Base-by-base conservation (phyloP, 345 rosid genomes). In the Microthlaspi erraticum region DNA sequence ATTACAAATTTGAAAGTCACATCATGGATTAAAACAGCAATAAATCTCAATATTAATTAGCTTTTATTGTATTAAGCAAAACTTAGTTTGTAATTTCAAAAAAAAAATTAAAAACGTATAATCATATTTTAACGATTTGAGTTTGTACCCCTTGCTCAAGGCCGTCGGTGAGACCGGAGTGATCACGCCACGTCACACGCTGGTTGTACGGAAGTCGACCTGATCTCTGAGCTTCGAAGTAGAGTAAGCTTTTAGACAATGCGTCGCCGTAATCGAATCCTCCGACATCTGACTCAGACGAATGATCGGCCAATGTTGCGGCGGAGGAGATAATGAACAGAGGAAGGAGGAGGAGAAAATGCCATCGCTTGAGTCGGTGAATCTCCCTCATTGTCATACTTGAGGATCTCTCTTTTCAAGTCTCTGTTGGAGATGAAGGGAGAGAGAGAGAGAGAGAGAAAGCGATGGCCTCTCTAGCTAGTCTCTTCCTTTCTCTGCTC, bases 131-230 rank as follows among this genome's bases (percentile, higher is more conserved):
- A 49, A 59, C n/a, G 8, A 50, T 7, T 31, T 7, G 46, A 51
- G 53, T 10, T n/a, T 7, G 66, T 32, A 91, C 98, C 71, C 97
- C 98, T 87, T 91, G 98, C 53, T 93, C 88, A 6, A 93, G 85
- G 69, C 98, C 96, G 70, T 91, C 98, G 81, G 87, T 83, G 79
- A 93, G 92, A 71, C 89, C 97, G 11, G 98, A 93, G 76, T 88
- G 91, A 81, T 86, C 86, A 65, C 98, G 96, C 98, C 98, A 93
- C 8, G 87, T 63, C 66, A 86, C 88, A 1, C 97, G 78, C 57
- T 93, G 98, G 77, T 85, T 87, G 74, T 93, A 83, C 0, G 98
- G 98, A 18, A 93, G 75, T 9, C 96, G 86, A 20, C 97, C 97
- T 42, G 98, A 93, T 44, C 96, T 87, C 37, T 93, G 98, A 39